Evolutionary conservation across 495 filamentous ascomycete genomes (phyloP), one percentile per base, ranked within the genome.

Genomic region (Astrocystis sublimbata): DNA sequence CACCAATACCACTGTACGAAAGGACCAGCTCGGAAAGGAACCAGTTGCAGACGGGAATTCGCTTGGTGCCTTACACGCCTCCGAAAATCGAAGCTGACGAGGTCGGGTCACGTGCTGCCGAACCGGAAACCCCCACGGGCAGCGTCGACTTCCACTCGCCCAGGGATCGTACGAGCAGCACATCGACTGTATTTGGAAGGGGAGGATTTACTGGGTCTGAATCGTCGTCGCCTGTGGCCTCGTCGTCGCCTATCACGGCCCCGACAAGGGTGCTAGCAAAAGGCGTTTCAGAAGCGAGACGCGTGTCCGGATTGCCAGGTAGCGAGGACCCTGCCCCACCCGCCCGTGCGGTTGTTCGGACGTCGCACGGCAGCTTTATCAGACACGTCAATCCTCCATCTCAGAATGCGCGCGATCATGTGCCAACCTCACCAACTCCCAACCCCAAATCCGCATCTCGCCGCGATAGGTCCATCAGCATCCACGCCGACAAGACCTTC

Each of bases 11-110:
- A 46, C 76, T 88, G 58, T 81, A 81, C 68, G 80, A 85, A 66
- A 79, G 84, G 60, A 79, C 79, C 19, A 73, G 81, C 35, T 85
- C 86, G 63, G 76, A 84, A 61, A 79, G 71, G 67, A 86, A 85
- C 68, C 74, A 73, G 31, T 69, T 71, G 7, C 76, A 74, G n/a
- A n/a, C n/a, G n/a, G n/a, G n/a, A 49, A 78, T 84, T 64, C 78
- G 82, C 60, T 73, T 86, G 67, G 72, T 88, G 63, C 84, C 81
- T 13, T 80, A 78, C 57, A 78, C 80, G 13, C 82, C 81, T 28
- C 78, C 79, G n/a, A 70, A 73, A 26, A 67, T 75, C 45, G 69
- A 72, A 23, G 64, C 67, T 41, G 74, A 72, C 17, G 43, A 62
- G 23, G 46, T 58, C 35, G 62, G 23, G 30, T 61, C 68, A 50